Evolutionary conservation across 306 rosid genomes (phyloP).

Genomic region (Quercus mongolica): DNA sequence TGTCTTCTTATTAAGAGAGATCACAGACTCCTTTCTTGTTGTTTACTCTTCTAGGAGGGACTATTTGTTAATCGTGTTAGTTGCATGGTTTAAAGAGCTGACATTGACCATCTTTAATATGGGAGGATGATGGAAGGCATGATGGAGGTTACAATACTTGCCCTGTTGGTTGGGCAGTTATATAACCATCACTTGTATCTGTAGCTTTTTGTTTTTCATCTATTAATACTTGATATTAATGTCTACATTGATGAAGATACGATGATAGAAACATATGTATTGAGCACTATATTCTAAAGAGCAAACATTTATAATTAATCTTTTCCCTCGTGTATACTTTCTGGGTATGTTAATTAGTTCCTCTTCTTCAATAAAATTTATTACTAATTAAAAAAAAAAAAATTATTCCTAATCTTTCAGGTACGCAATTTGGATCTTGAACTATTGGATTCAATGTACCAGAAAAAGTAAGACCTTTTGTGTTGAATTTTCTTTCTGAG

Average conservation of each 20-base stretch:
- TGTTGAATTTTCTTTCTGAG: background rate
- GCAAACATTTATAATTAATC: background rate
- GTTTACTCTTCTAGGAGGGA: background rate
- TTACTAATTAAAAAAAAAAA: background rate
- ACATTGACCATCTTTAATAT: background rate
- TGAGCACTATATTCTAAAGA: background rate
- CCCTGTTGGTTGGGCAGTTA: background rate
- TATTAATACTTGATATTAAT: background rate
- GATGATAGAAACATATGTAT: background rate
- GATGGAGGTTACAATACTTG: background rate
- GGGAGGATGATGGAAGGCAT: background rate
- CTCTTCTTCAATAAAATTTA: background rate
- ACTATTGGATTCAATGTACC: constrained; percentile 78
- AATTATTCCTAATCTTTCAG: constrained; percentile 33
- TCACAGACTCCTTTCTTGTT: background rate
- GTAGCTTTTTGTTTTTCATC: background rate
- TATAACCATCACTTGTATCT: background rate
- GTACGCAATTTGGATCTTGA: constrained; percentile 76
- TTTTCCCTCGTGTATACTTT: background rate
- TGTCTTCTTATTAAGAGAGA: background rate
- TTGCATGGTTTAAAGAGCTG: background rate
- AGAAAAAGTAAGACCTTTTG: constrained; percentile 58
- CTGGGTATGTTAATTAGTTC: too few species aligned
- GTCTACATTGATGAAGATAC: background rate
- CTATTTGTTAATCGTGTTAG: background rate